Base-by-base conservation (phyloP, 768 basidiomycete species). In the Thelephora aurantiotincta region DNA sequence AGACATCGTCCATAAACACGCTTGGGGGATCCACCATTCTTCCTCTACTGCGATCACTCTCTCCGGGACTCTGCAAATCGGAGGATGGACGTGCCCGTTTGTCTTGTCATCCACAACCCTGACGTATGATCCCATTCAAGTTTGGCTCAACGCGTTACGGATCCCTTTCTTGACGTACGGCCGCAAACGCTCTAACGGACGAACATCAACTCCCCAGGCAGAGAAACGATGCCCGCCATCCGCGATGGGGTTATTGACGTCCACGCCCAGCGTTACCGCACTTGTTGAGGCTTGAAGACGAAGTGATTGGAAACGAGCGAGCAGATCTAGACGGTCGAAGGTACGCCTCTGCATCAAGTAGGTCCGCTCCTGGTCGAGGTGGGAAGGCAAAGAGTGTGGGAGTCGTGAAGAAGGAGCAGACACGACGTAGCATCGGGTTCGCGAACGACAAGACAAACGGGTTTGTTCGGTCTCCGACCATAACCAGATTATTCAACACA, bases 41-140 rank as follows among this genome's bases (percentile, higher is more conserved):
- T 89, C 58, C 71, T 99, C 2, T 82, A 83, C 57, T 99, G 96
- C 64, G 82, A 85, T 52, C 79, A 83, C 60, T 99, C 94, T 56
- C 72, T 87, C 59, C 98, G 96, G 94, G 88, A 92, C 60, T 96
- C 92, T 50, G 78, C 81, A 1, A 80, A 91, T 79, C 20, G 80
- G 87, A 0, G 90, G 91, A 11, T 74, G 77, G 55, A 82, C 79
- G 14, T 97, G 93, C 61, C 70, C 80, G 0, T 98, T 90, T 67
- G 89, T 93, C 48, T 72, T 99, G 19, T 82, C 87, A 1, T 70
- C 98, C 56, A 91, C 86, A 26, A 99, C 98, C 63, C 96, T 94
- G 2, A 69, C 98, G 22, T 97, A 93, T 55, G 96, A 98, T 60
- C 87, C 89, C 7, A 97, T 97, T 30, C 83, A 87, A 62, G 85